Evolutionary conservation across 2,329 filamentous ascomycete genomes (phyloP), one percentile per base, ranked within the genome.

Genomic region (Drechslera avenae): DNA sequence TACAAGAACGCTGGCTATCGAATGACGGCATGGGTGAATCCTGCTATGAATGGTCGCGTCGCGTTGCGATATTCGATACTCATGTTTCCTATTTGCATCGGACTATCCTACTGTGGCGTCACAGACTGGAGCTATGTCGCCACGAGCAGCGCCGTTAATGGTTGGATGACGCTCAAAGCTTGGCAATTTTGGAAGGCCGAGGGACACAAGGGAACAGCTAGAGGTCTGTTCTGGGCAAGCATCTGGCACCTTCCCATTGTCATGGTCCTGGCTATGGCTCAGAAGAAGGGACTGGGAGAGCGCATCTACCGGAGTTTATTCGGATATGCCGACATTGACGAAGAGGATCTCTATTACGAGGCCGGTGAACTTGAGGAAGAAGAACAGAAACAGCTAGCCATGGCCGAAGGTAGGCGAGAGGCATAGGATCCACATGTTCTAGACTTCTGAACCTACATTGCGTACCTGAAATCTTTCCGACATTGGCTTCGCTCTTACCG

Each of bases 171-270:
- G 7, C 83, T 85, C 46, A 87, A 95, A 73, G 91, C 93, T 0
- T 84, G 90, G 63, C 79, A 81, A 31, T 97, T 97, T 76, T 96
- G 89, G 87, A 83, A 82, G 56, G 78, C 84, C 21, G 84, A 91
- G 64, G 93, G 93, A 10, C 83, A 87, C 55, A 86, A 87, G 62
- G 92, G 92, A 2, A 90, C 84, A 14, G 92, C 94, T 2, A 83
- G 91, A 48, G 87, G 88, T 0, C 74, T 99, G 44, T 99, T 99
- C 74, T 99, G 94, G 94, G 92, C 94, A 1, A 96, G 91, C 72
- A 91, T 99, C 8, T 97, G 93, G 94, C 92, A 97, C 76, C 74
- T 99, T 39, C 94, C 94, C 0, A 88, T 88, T 19, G 82, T 97
- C 34, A 85, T 99, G 80, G 91, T 97, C 39, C 78, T 97, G 54